Evolutionary conservation across 179 eudicot genomes (phyloP).

Genomic region (Beta lomatogona): DNA sequence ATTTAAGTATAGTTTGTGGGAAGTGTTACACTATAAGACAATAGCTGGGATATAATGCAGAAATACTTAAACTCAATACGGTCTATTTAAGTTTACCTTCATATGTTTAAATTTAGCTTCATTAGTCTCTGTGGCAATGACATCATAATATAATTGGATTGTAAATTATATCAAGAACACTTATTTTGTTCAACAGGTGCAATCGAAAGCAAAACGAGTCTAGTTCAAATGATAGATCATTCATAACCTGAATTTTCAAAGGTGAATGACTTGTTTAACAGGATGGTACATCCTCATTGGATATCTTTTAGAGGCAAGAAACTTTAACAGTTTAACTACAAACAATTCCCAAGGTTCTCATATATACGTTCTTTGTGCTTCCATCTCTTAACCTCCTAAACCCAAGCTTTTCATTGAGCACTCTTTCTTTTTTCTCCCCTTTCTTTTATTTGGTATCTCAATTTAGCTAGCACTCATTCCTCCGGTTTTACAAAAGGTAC

Average conservation of each 20-base stretch:
- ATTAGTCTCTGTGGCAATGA: no score
- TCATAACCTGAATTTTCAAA: neutral
- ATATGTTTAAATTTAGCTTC: no score
- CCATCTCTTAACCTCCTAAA: neutral
- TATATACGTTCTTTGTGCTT: neutral
- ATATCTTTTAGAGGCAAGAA: neutral
- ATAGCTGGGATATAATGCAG: neutral
- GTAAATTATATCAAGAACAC: neutral
- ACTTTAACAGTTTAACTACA: neutral
- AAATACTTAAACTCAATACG: neutral
- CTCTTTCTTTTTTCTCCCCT: neutral
- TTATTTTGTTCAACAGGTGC: neutral
- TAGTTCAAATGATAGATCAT: neutral
- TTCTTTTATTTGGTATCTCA: neutral
- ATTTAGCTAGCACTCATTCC: neutral
- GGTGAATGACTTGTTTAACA: neutral
- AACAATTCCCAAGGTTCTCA: neutral
- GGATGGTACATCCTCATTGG: neutral
- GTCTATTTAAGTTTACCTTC: neutral
- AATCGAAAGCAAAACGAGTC: neutral
- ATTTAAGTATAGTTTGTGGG: neutral
- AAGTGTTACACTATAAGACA: neutral
- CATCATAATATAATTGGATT: neutral
- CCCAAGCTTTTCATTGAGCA: neutral
- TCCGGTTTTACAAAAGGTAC: constrained; percentile 17